These are phyloP conservation scores for Scheffersomyces quercinus DNA, from an alignment of 1,139 yeast genomes.

Conservation along the genomic window DNA sequence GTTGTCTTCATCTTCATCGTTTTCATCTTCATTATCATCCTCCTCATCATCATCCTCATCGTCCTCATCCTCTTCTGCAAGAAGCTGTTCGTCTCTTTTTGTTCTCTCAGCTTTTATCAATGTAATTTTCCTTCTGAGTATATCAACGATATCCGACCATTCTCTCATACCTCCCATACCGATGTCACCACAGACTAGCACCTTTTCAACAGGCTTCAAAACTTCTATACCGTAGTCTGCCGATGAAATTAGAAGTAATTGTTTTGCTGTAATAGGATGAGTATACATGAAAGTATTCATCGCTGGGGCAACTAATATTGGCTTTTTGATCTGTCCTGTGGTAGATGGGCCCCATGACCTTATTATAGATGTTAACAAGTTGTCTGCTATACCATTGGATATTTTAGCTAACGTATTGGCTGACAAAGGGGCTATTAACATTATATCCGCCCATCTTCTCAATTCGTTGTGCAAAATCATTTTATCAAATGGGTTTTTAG, in stretches of 20 bases:
- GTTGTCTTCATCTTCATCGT: constrained; percentile 33
- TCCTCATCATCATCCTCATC: constrained; percentile 23
- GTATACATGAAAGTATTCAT: constrained; percentile 97
- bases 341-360: constrained; percentile 83
- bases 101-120: constrained; percentile 32
- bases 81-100: constrained; percentile 17
- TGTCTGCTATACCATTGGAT: constrained; percentile 89
- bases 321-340: constrained; percentile 46
- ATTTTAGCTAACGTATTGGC: constrained; percentile 93
- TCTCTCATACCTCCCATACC: constrained; percentile 99
- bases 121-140: constrained; percentile 55
- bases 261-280: constrained; percentile 89
- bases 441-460: constrained; percentile 93
- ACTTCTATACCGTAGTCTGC: constrained; percentile 63
- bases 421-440: constrained; percentile 87
- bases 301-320: constrained; percentile 91
- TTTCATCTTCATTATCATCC: constrained; percentile 25
- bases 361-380: constrained; percentile 77
- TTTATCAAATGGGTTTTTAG: constrained; percentile 42
- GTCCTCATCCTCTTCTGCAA: constrained; percentile 24
- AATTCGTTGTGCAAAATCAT: constrained; percentile 80
- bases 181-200: constrained; percentile 91
- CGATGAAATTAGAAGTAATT: constrained; percentile 55
- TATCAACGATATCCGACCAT: constrained; percentile 90
- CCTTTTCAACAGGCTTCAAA: constrained; percentile 90